Evolutionary conservation across 164 flowering plant genomes (phyloP), one percentile per base, ranked within the genome.

Genomic region (Stephania japonica): DNA sequence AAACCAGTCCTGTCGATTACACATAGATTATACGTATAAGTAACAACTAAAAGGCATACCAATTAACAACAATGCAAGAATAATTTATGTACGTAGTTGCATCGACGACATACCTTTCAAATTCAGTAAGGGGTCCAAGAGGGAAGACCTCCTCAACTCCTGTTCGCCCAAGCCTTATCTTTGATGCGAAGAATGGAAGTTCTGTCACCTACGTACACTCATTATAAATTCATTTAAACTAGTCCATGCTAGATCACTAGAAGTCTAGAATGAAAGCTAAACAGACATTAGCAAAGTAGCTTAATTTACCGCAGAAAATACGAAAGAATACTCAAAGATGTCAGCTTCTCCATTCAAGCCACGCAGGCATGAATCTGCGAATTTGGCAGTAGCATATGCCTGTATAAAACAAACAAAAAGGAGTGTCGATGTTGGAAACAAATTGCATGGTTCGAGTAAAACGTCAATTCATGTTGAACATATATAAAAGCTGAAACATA

Each of bases 301-400:
- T 1, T 44, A 56, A 38, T 56, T 53, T 78, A 86, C 97, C 90
- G 87, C 89, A 77, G 99, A 93, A 70, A 84, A 86, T 44, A 93
- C 92, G 80, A 81, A 96, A 73, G 98, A 86, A 77, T 97, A 96
- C 70, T 90, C 87, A 42, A 96, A 83, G 53, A 91, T 64, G 24
- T 85, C 88, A 24, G 95, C 88, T 78, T 93, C 97, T 71, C 99
- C 99, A 78, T 85, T 87, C 76, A 96, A 78, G 44, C 89, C 98
- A 19, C 89, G 82, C 42, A 91, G 84, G 82, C 98, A 96, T 43
- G 98, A 86, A 81, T 93, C 95, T 4, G 98, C 98, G 81, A 93
- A 93, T 74, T 91, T 96, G 6, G 87, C 97, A 59, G 97, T 97
- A 75, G 98, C 97, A 83, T 84, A 96, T 69, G 98, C 98, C 97